These are phyloP conservation scores for Aristolochia fimbriata DNA, from an alignment of 164 flowering plant genomes.

Conservation along the genomic window DNA sequence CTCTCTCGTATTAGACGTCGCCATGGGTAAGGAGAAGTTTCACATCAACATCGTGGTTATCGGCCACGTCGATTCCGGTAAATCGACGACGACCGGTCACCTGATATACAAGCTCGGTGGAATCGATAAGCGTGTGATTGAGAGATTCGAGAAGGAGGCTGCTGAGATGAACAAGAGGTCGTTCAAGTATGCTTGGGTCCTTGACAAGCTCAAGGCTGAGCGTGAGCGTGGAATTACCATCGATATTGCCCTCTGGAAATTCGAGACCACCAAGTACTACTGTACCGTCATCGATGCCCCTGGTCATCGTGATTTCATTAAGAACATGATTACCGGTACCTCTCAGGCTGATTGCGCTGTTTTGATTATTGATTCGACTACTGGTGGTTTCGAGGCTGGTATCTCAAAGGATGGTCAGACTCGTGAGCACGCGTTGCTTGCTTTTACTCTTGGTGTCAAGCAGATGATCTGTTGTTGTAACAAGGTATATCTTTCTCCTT, in stretches of 20 bases:
- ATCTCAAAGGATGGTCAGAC: constrained; percentile 87
- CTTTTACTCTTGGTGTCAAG: constrained; percentile 71
- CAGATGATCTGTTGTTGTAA: constrained; percentile 81
- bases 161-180: constrained; percentile 91
- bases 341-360: constrained; percentile 86
- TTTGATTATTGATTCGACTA: constrained; percentile 68
- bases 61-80: constrained; percentile 71
- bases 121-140: constrained; percentile 86
- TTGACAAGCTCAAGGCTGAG: constrained; percentile 81
- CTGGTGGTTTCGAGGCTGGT: constrained; percentile 87
- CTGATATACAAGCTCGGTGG: constrained; percentile 84
- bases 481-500: constrained; percentile 29
- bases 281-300: constrained; percentile 88
- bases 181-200: constrained; percentile 82
- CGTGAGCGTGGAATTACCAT: constrained; percentile 85
- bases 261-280: constrained; percentile 78
- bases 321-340: constrained; percentile 83
- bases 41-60: constrained; percentile 58
- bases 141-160: constrained; percentile 80
- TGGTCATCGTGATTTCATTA: constrained; percentile 80
- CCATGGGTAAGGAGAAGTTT: constrained; percentile 50
- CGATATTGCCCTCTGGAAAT: constrained; percentile 77
- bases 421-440: constrained; percentile 75
- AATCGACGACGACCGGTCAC: constrained; percentile 67
- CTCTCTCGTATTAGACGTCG: too few species aligned